Evolutionary conservation across 768 basidiomycete genomes (phyloP).

Genomic region (Cubamyces lactineus): DNA sequence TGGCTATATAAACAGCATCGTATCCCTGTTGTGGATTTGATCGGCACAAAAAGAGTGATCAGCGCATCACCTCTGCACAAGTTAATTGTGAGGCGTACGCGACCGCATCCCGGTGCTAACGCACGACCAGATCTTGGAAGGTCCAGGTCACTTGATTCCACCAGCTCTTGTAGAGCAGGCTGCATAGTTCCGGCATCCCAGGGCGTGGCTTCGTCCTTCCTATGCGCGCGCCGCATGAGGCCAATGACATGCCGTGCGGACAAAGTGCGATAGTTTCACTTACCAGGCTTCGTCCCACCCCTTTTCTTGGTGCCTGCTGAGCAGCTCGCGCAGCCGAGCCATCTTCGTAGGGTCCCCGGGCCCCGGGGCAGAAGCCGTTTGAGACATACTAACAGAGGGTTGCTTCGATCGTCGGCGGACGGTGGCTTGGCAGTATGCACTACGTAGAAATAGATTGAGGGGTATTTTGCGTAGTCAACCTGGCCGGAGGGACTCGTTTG

Average conservation of each 20-base stretch:
- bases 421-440: too few species aligned
- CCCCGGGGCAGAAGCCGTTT: not conserved
- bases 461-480: too few species aligned
- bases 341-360: not conserved
- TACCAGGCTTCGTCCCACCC: slow-evolving; percentile 32
- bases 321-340: slow-evolving; percentile 6
- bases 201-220: slow-evolving; percentile 56
- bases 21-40: slow-evolving; percentile 50
- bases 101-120: slow-evolving; percentile 63
- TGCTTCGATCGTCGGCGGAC: too few species aligned
- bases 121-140: slow-evolving; percentile 49
- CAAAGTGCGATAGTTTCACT: too few species aligned
- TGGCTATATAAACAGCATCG: slow-evolving; percentile 59
- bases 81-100: slow-evolving; percentile 28
- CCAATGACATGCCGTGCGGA: too few species aligned
- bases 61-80: not conserved
- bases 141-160: slow-evolving; percentile 48
- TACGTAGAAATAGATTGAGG: too few species aligned
- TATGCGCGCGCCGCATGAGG: not conserved
- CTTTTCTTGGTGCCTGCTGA: slow-evolving; percentile 1
- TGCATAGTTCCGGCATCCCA: slow-evolving; percentile 65
- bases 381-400: too few species aligned
- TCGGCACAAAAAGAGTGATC: not conserved
- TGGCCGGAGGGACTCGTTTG: too few species aligned
- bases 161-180: slow-evolving; percentile 55